Conservation (phyloP, 208 protist genomes). For the Sergeia podlipaevii region DNA sequence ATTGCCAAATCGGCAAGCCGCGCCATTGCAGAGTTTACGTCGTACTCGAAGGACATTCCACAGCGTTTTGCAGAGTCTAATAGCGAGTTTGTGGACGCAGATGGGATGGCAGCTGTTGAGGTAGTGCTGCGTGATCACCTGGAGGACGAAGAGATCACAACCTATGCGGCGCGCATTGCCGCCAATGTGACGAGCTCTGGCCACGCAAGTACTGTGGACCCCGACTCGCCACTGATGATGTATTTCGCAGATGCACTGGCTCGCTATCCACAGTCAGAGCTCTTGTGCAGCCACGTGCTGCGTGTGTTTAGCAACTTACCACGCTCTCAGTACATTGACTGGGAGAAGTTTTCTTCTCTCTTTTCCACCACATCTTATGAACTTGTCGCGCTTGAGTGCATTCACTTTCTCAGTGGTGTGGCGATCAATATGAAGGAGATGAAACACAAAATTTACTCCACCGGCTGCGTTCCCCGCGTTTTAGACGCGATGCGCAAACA, state of each 20-base stretch:
- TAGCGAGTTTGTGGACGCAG: slow-evolving; percentile 69
- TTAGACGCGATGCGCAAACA: slow-evolving; percentile 75
- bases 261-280: slow-evolving; percentile 55
- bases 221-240: slow-evolving; percentile 56
- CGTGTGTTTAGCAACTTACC: slow-evolving; percentile 84
- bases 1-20: slow-evolving; percentile 50
- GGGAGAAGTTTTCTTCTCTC: slow-evolving; percentile 54
- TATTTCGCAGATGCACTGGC: slow-evolving; percentile 64
- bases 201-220: slow-evolving; percentile 31
- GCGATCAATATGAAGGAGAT: slow-evolving; percentile 83
- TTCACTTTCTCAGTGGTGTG: slow-evolving; percentile 78
- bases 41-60: slow-evolving; percentile 73
- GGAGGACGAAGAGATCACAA: slow-evolving; percentile 66
- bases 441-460: slow-evolving; percentile 74
- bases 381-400: slow-evolving; percentile 52
- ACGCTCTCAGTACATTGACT: slow-evolving; percentile 68
- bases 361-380: slow-evolving; percentile 71
- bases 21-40: slow-evolving; percentile 83
- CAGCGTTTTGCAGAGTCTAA: slow-evolving; percentile 57
- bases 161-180: slow-evolving; percentile 56
- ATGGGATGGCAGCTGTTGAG: slow-evolving; percentile 66
- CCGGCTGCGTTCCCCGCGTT: slow-evolving; percentile 71
- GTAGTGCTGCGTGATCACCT: slow-evolving; percentile 61
- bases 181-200: slow-evolving; percentile 80
- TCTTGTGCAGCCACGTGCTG: slow-evolving; percentile 69